Evolutionary conservation across 495 filamentous ascomycete genomes (phyloP).

Genomic region (Penicillium pancosmium): DNA sequence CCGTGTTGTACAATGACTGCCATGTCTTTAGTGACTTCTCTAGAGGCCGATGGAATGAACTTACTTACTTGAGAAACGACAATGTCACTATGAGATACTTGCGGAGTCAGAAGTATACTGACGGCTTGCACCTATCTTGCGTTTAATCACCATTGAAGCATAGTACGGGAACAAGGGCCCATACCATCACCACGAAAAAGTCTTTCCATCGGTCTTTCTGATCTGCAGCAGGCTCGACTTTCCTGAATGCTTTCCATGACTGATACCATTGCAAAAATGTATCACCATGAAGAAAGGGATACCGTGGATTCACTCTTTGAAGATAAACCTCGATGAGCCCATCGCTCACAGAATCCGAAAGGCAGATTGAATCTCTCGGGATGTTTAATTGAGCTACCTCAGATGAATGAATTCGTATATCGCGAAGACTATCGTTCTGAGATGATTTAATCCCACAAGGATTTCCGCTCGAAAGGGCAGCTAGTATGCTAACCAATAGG

Average conservation of each 20-base stretch:
- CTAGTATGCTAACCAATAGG: slow-evolving; percentile 15
- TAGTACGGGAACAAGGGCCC: background rate
- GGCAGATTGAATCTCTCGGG: background rate
- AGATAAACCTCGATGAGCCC: slow-evolving; percentile 19
- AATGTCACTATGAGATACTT: slow-evolving; percentile 22
- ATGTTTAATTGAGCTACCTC: background rate
- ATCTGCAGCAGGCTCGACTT: background rate
- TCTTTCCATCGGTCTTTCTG: slow-evolving; percentile 19
- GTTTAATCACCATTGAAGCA: background rate
- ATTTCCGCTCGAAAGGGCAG: slow-evolving; percentile 9
- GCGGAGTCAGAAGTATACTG: slow-evolving; percentile 24
- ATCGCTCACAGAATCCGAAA: slow-evolving; percentile 12
- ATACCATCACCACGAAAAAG: slow-evolving; percentile 26
- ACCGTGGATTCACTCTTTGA: slow-evolving; percentile 27
- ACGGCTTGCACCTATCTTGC: slow-evolving; percentile 20
- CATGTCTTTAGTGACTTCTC: background rate
- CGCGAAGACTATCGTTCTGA: background rate
- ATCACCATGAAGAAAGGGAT: slow-evolving; percentile 25
- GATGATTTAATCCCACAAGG: background rate
- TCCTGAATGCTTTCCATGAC: slow-evolving; percentile 16
- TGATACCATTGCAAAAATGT: slow-evolving; percentile 24
- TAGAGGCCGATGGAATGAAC: background rate
- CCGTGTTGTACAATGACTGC: slow-evolving; percentile 18
- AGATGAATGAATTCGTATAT: background rate
- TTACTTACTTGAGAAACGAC: slow-evolving; percentile 23